These are phyloP conservation scores for Kluyveromyces wickerhamii DNA, from an alignment of 805 yeast genomes.

Conservation along the genomic window DNA sequence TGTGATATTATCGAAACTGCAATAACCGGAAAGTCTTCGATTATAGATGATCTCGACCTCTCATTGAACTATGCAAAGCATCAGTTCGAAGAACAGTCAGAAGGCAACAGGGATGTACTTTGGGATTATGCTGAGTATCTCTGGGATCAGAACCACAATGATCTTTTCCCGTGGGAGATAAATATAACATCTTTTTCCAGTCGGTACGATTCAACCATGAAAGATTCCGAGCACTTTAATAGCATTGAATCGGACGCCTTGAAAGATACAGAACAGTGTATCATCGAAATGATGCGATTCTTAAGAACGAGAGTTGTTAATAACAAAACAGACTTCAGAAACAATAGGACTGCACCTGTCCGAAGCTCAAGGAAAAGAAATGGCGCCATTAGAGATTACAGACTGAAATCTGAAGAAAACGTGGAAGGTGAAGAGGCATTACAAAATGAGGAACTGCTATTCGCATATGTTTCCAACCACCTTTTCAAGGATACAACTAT, in stretches of 20 bases:
- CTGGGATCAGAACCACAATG: conserved; percentile 3
- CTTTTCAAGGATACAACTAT: conserved; percentile 9
- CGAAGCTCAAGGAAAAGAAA: conserved; percentile 10
- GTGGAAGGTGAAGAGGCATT: conserved; percentile 4
- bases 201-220: no score
- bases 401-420: conserved; percentile 15
- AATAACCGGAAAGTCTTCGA: conserved; percentile 14
- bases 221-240: conserved; percentile 6
- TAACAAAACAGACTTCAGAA: background rate
- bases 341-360: conserved; percentile 3
- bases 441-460: background rate
- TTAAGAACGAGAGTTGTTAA: conserved; percentile 2
- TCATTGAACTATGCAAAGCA: conserved; percentile 10
- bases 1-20: conserved; percentile 13
- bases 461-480: background rate
- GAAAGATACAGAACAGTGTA: conserved; percentile 2
- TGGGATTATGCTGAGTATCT: conserved; percentile 4
- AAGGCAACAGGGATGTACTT: background rate
- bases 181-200: background rate
- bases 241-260: conserved; percentile 10
- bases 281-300: conserved; percentile 8
- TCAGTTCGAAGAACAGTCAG: background rate
- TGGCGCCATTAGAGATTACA: conserved; percentile 12
- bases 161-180: conserved; percentile 4
- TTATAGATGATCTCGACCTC: conserved; percentile 16